These are phyloP conservation scores for Heliosperma pusillum DNA, from an alignment of 148 eudicot species.

Conservation along the genomic window DNA sequence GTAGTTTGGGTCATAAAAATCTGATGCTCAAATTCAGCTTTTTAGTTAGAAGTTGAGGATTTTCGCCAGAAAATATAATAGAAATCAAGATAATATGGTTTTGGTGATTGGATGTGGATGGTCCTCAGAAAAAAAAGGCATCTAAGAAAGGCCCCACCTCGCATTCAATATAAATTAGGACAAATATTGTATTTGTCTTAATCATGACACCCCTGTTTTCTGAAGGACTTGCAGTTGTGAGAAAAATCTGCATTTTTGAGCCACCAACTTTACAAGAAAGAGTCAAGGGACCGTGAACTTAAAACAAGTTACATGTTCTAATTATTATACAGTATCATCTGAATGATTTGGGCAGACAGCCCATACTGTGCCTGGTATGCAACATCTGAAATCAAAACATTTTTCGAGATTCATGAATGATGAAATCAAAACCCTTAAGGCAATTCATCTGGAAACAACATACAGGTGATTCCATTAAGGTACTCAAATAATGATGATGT, in stretches of 20 bases:
- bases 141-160: constrained; percentile 6
- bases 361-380: too few species aligned
- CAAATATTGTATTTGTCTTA: constrained; percentile 20
- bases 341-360: too few species aligned
- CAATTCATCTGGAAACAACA: too few species aligned
- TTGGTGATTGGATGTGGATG: constrained; percentile 33
- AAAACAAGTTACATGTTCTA: background rate
- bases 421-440: too few species aligned
- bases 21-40: constrained; percentile 5
- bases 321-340: background rate
- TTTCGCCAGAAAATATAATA: background rate
- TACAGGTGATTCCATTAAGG: too few species aligned
- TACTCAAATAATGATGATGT: too few species aligned
- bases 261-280: background rate
- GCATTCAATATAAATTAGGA: background rate
- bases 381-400: too few species aligned
- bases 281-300: background rate
- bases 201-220: constrained; percentile 7
- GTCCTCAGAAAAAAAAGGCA: constrained; percentile 23
- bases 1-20: background rate
- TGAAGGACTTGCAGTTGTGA: background rate
- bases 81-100: constrained; percentile 22
- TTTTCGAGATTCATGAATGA: too few species aligned
- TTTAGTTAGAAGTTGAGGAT: background rate
- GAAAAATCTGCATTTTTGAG: background rate